Conservation (phyloP, 192 early-diverging fungal species). For the Entophlyctis helioformis region DNA sequence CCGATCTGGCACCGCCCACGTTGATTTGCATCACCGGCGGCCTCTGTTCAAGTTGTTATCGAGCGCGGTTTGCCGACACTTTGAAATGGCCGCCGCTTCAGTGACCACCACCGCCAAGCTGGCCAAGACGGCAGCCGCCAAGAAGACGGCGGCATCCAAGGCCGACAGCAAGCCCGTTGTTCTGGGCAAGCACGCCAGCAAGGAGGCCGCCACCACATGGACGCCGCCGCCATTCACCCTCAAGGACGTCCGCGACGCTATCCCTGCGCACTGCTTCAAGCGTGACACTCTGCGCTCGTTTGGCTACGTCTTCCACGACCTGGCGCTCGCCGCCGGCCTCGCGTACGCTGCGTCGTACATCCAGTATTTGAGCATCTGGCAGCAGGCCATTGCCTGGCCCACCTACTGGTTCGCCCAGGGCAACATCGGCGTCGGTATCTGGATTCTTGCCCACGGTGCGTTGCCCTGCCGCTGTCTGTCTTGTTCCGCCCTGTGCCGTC, state of each 20-base stretch:
- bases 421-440: constrained; percentile 73
- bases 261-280: constrained; percentile 90
- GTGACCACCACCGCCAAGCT: too few relatives aligned
- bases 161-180: too few relatives aligned
- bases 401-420: constrained; percentile 78
- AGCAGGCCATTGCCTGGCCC: constrained; percentile 44
- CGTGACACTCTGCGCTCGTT: constrained; percentile 70
- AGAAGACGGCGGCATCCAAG: constrained; percentile 3
- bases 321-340: constrained; percentile 51
- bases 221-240: constrained; percentile 51
- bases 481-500: too few relatives aligned
- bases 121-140: too few relatives aligned
- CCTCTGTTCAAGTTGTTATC: too few relatives aligned
- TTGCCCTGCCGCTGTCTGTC: too few relatives aligned
- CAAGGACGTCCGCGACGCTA: constrained; percentile 80
- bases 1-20: too few relatives aligned
- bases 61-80: too few relatives aligned
- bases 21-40: too few relatives aligned
- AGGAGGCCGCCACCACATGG: constrained; percentile 6
- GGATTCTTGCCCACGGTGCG: constrained; percentile 52
- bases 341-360: constrained; percentile 55
- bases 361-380: constrained; percentile 6
- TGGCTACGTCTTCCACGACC: constrained; percentile 66
- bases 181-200: too few relatives aligned
- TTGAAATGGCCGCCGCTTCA: too few relatives aligned